phyloP scores from a whole-genome alignment of 164 flowering plant species.

The Vitis amurensis region DNA sequence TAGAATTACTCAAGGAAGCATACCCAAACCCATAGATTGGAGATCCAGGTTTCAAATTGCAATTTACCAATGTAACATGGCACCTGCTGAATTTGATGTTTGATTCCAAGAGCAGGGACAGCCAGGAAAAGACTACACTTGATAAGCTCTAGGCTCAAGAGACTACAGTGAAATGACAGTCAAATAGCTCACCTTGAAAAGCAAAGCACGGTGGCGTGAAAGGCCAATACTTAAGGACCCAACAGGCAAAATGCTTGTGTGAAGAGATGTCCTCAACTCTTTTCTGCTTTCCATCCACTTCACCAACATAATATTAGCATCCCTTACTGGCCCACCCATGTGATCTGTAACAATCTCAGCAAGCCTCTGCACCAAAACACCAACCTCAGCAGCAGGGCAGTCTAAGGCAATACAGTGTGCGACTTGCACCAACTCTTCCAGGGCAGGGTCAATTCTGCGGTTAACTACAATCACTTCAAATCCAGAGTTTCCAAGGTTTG shows the following conservation, averaged over 20 bases:
- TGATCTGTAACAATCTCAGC: constrained; percentile 91
- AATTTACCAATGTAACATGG: not conserved
- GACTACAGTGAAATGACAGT: not conserved
- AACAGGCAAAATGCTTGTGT: constrained; percentile 81
- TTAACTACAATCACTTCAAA: constrained; percentile 86
- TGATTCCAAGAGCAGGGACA: not conserved
- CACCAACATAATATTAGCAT: constrained; percentile 75
- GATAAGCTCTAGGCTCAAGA: not conserved
- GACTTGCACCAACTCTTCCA: constrained; percentile 85
- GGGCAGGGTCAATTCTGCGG: constrained; percentile 67
- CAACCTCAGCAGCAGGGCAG: constrained; percentile 52
- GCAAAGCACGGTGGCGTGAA: constrained; percentile 94
- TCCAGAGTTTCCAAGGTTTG: constrained; percentile 53
- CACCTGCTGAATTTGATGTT: not conserved
- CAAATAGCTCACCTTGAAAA: constrained; percentile 73
- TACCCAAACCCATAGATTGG: not conserved
- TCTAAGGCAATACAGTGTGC: constrained; percentile 84
- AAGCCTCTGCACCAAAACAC: constrained; percentile 67
- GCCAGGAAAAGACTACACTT: not conserved
- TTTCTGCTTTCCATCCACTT: constrained; percentile 84
- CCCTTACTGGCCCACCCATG: constrained; percentile 96
- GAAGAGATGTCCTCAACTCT: constrained; percentile 77
- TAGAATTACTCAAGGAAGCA: not conserved
- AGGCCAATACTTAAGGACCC: constrained; percentile 85
- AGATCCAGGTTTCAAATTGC: not conserved